Conservation (phyloP, 2,329 filamentous ascomycete species). For the Pezicula radicicola region DNA sequence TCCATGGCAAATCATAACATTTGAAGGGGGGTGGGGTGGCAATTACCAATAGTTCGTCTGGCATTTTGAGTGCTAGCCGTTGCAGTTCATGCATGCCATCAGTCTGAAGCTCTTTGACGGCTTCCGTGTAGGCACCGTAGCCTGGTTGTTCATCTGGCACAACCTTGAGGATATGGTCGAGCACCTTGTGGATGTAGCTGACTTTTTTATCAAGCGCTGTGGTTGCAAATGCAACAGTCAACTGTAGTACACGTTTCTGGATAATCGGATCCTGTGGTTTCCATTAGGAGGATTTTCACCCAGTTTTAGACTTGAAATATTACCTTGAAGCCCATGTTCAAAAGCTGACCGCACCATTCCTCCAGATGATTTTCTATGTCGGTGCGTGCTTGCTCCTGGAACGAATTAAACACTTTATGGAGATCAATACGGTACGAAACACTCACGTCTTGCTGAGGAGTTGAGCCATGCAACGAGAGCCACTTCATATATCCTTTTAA, state of each 20-base stretch:
- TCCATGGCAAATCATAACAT: background rate
- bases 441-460: constrained; percentile 40
- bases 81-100: constrained; percentile 86
- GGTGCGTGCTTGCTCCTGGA: constrained; percentile 45
- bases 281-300: background rate
- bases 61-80: constrained; percentile 83
- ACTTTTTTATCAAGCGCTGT: constrained; percentile 74
- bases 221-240: constrained; percentile 82
- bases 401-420: constrained; percentile 15
- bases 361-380: constrained; percentile 63
- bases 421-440: background rate
- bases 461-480: constrained; percentile 49
- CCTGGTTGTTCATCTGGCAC: constrained; percentile 71
- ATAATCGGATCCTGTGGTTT: constrained; percentile 66
- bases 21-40: constrained; percentile 13
- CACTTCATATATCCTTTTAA: constrained; percentile 88
- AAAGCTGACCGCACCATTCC: constrained; percentile 68
- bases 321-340: constrained; percentile 67
- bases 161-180: constrained; percentile 87
- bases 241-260: constrained; percentile 74
- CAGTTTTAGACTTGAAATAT: constrained; percentile 15
- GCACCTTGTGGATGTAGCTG: constrained; percentile 80
- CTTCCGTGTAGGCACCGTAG: constrained; percentile 74
- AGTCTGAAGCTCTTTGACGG: constrained; percentile 83
- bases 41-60: constrained; percentile 71